Base-by-base conservation (phyloP, 2,329 filamentous ascomycete species). In the Alternaria sp. region DNA sequence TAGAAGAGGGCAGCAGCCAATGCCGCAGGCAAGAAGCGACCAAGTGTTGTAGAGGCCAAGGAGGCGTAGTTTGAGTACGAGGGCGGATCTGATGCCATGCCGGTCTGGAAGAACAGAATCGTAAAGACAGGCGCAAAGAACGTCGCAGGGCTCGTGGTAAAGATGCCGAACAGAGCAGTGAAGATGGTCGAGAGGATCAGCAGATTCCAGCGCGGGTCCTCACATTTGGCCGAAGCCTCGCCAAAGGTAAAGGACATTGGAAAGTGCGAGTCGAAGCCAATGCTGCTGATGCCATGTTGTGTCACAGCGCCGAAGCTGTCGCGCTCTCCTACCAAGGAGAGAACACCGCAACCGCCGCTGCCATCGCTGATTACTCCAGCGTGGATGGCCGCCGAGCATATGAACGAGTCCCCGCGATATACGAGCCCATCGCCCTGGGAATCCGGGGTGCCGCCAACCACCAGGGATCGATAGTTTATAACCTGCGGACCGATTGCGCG, bases 401-500 rank as follows among this genome's bases (percentile, higher is more conserved):
- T 74, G 58, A 80, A 80, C 1, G 78, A 80, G 60, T 80, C 78
- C 13, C 75, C 78, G 9, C 78, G 74, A 43, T 80, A 80, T 13
- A 74, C 61, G 4, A 51, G 50, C 13, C 70, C 62, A 21, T 68
- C 52, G 17, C 54, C 65, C 19, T 28, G 26, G 19, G 43, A 12
- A 23, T 5, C 40, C n/a, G 57, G 50, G 3, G 65, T 69, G 2
- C 90, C 90, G n/a, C 91, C 91, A 25, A 93, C 83, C 3, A 93
- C 86, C n/a, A 92, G 77, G 1, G 88, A 82, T 23, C 80, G 81
- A 74, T 93, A 93, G 49, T 86, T 82, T 54, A 92, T 81, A 68
- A 90, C 87, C 69, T 90, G 85, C 52, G 84, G 83, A 13, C 86
- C 86, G 49, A 88, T 83, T 12, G 82, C 79, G 64, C 83, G 81